Evolutionary conservation across 768 basidiomycete genomes (phyloP), one percentile per base, ranked within the genome.

Genomic region (Termitomyces sp.): DNA sequence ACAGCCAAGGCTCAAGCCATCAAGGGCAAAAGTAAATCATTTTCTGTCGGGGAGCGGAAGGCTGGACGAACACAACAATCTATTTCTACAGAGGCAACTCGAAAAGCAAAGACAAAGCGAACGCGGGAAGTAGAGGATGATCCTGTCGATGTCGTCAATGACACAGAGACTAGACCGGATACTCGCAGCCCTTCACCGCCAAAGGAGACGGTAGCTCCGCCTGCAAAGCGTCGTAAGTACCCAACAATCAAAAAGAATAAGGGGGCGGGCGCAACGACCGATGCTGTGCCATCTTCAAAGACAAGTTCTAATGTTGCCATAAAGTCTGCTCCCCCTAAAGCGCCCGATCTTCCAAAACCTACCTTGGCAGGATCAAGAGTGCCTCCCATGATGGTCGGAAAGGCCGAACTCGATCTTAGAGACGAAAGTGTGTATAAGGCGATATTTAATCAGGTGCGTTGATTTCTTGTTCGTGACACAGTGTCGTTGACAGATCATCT

Each of bases 221-320:
- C 68, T 60, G 51, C 67, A 5, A 74, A 72, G 59, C 72, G 70
- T 47, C 81, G 77, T 43, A 90, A 88, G 68, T 76, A 87, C 25
- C 86, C 87, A 0, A 74, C 82, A n/a, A 89, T 89, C 63, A 88
- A 83, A 76, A 88, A 88, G 74, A 84, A 77, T 71, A 87, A 87
- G 70, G 62, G 70, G 15, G 61, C 72, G 50, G 57, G 73, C 15
- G 59, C 72, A 0, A 64, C 67, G 5, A 37, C 72, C 20, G 70
- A 70, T 43, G 64, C 73, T 17, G 43, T 63, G 11, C 56, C 65
- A 32, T 52, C 65, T 9, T 64, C 66, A 46, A 72, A 74, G 29
- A 68, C 77, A 29, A 68, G 66, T 1, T 43, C 72, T 38, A 59
- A 71, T 32, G 67, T 68, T n/a, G 63, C 66, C n/a, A 66, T 60